Percentiles rank a stretch among this genome's conserved stretches.
Conservation (phyloP, 805 yeast species). For the Blastobotrys mokoenaii region DNA sequence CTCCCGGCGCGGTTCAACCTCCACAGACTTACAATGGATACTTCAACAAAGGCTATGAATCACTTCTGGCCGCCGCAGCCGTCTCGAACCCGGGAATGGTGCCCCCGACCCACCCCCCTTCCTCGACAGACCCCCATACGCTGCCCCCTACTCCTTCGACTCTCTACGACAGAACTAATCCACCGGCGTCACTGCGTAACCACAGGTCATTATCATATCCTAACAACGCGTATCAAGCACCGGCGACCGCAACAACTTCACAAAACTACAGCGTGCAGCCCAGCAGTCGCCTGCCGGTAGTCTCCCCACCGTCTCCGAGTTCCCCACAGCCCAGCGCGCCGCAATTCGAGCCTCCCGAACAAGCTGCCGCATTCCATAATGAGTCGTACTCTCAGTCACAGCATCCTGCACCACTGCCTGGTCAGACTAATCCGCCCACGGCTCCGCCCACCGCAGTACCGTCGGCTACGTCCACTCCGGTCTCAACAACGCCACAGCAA, state of each 20-base stretch:
- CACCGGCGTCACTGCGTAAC: neutral
- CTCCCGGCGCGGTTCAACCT: too few species aligned
- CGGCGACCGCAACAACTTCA: neutral
- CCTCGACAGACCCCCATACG: neutral
- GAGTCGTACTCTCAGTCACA: too few species aligned
- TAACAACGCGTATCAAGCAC: neutral
- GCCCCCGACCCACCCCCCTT: neutral
- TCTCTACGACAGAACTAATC: conserved; percentile 1
- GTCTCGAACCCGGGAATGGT: neutral
- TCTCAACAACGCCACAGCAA: too few species aligned
- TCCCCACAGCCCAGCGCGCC: too few species aligned
- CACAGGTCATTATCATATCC: conserved; percentile 3
- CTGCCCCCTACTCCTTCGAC: conserved; percentile 3
- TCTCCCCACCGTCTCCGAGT: too few species aligned
- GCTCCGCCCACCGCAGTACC: too few species aligned
- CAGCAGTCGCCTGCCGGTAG: too few species aligned
- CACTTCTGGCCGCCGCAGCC: conserved; percentile 1
- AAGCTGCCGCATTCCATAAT: too few species aligned
- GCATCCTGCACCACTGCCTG: too few species aligned
- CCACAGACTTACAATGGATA: neutral
- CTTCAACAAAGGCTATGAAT: conserved; percentile 1
- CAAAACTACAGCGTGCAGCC: neutral
- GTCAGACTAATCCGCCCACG: too few species aligned
- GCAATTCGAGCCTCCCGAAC: too few species aligned
- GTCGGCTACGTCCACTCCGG: too few species aligned